Percentiles rank a stretch among this genome's conserved stretches.
Conservation (phyloP, 2,329 filamentous ascomycete genomes). For the Dactylellina sp. region DNA sequence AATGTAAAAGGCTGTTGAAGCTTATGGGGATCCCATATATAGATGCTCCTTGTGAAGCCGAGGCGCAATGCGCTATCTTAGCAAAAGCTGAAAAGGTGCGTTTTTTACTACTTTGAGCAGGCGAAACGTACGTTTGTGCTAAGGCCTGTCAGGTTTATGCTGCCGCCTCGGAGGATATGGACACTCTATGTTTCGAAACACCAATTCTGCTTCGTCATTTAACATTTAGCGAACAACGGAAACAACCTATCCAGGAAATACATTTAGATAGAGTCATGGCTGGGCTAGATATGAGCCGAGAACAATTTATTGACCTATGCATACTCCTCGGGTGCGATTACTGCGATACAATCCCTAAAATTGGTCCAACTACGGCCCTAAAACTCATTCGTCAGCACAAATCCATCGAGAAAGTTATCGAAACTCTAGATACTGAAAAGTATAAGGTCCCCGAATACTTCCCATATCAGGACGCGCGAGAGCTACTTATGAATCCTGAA, state of each 20-base stretch:
- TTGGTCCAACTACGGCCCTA: conserved; percentile 90
- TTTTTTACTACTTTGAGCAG: neutral
- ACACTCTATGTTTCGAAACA: conserved; percentile 93
- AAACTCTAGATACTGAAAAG: conserved; percentile 82
- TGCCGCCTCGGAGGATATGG: conserved; percentile 98
- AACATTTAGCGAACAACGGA: conserved; percentile 96
- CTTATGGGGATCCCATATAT: conserved; percentile 97
- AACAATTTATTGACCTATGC: conserved; percentile 96
- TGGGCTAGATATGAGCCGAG: conserved; percentile 85
- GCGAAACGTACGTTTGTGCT: neutral
- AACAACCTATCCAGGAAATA: conserved; percentile 97
- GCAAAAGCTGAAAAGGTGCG: conserved; percentile 81
- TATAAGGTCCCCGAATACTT: conserved; percentile 93
- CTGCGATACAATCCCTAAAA: conserved; percentile 92
- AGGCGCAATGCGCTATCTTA: conserved; percentile 93
- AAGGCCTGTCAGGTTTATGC: conserved; percentile 76
- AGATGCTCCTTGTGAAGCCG: conserved; percentile 93
- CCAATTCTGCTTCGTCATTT: conserved; percentile 91
- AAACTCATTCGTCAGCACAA: conserved; percentile 95
- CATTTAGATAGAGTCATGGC: conserved; percentile 86
- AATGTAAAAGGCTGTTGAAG: conserved; percentile 89
- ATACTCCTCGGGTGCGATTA: conserved; percentile 98
- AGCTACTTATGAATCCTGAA: conserved; percentile 91
- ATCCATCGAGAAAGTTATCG: conserved; percentile 85
- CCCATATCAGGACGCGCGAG: conserved; percentile 91